Evolutionary conservation across 176 grass and related monocot genomes (phyloP).

Genomic region (Avena sativa): DNA sequence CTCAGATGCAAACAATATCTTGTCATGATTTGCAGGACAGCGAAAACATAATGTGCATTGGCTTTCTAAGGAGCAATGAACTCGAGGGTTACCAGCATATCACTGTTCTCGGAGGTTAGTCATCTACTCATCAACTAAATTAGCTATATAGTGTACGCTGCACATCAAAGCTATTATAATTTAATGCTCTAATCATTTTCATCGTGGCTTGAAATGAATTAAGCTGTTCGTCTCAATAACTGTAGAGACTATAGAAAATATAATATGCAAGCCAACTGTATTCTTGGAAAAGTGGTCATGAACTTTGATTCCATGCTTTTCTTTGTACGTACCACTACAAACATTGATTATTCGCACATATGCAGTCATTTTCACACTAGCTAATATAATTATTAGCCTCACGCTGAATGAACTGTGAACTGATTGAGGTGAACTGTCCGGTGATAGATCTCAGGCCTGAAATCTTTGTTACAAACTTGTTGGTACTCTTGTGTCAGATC

Average conservation of each 20-base stretch:
- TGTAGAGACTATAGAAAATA: not conserved
- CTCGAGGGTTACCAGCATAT: constrained; percentile 23
- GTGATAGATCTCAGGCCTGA: not conserved
- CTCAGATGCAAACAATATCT: constrained; percentile 23
- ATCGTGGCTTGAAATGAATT: not conserved
- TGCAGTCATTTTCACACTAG: not conserved
- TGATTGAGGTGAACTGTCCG: not conserved
- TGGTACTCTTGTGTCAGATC: constrained; percentile 50
- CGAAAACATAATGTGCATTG: constrained; percentile 72
- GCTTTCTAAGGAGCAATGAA: constrained; percentile 80
- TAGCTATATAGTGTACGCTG: not conserved
- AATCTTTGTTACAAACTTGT: constrained; percentile 30
- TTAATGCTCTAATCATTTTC: not conserved
- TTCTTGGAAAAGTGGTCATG: not conserved
- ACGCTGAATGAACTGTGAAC: not conserved
- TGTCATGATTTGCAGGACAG: constrained; percentile 50
- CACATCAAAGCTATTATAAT: not conserved
- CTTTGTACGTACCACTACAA: not conserved
- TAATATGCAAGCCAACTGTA: not conserved
- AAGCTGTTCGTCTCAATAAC: not conserved
- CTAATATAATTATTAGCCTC: not conserved
- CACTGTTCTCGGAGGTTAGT: constrained; percentile 88
- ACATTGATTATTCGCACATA: not conserved
- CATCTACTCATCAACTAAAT: constrained; percentile 1
- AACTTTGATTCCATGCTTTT: not conserved